A percentile compares a stretch with the other conserved stretches of the same genome.
These are phyloP conservation scores for Capniomyces stellatus DNA, from an alignment of 371 early-diverging fungal species.

Conservation along the genomic window DNA sequence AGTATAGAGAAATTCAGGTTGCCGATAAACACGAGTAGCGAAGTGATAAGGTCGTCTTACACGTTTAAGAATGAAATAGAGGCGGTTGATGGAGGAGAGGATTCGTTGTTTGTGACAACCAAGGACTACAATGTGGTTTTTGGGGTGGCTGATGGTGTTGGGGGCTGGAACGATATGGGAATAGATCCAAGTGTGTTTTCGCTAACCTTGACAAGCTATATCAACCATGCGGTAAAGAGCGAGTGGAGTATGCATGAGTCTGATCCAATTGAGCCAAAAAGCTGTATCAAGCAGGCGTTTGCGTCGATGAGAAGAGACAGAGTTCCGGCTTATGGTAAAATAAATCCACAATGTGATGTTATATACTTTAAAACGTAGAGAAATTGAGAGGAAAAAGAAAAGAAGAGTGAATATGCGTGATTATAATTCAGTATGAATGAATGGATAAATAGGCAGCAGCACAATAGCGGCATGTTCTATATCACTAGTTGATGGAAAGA, in stretches of 20 bases:
- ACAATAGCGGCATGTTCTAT: conserved; percentile 13
- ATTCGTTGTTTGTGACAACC: conserved; percentile 18
- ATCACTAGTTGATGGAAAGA: conserved; percentile 12
- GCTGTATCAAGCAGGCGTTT: conserved; percentile 16
- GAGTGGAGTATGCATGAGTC: conserved; percentile 19
- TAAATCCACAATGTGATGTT: too few species aligned
- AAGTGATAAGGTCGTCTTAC: neutral
- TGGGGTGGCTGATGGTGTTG: conserved; percentile 25
- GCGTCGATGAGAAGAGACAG: conserved; percentile 12
- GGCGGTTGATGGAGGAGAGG: conserved; percentile 22
- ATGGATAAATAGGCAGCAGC: too few species aligned
- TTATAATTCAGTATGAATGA: too few species aligned
- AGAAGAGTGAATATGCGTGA: neutral
- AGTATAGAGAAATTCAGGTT: neutral
- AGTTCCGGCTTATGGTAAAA: too few species aligned
- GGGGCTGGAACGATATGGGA: conserved; percentile 25
- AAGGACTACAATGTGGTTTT: conserved; percentile 16
- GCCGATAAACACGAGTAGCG: conserved; percentile 7
- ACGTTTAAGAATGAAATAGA: conserved; percentile 16
- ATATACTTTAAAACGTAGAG: too few species aligned
- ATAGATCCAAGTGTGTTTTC: conserved; percentile 24
- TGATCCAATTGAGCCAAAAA: conserved; percentile 19
- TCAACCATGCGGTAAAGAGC: conserved; percentile 5
- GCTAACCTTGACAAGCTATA: conserved; percentile 21
- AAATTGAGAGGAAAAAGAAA: neutral